Evolutionary conservation across 2,329 filamentous ascomycete species (phyloP), one percentile per base, ranked within the genome.

Genomic region (Diaporthe sp.): DNA sequence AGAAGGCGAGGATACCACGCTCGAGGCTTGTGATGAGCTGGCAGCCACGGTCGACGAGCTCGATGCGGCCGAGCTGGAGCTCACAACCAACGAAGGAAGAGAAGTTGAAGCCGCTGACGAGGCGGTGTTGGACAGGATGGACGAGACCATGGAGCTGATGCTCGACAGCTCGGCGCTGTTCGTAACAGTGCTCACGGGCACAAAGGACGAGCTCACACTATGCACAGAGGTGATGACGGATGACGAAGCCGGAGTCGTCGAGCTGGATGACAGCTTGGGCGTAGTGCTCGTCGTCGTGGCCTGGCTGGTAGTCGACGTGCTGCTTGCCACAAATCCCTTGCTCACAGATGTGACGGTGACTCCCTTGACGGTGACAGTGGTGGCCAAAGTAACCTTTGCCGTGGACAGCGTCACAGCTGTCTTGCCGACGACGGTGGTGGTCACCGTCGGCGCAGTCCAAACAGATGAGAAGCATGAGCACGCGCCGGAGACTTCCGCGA

Each of bases 391-490:
- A 3, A 52, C 50, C 52, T 68, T 74, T 12, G 68, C 73, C 4
- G 57, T 17, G 10, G 73, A 70, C 4, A 74, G 58, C n/a, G 73
- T 68, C 30, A 52, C 50, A 3, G 68, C 50, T 2, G 68, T 50
- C 40, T 57, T 58, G 5, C 38, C 73, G 0, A 19, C 15, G 17
- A 52, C 28, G 3, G 73, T 74, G 15, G 68, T 15, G 17, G 68
- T 74, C 13, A 38, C 52, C 0, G 73, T 54, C 9, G 68, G 68
- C 3, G 73, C 73, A 2, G 68, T 67, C 30, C 40, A 72, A 17
- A 28, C 57, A 1, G 73, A 33, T 4, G 69, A 45, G 22, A 74
- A 72, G 68, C 73, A 74, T 4, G 68, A 67, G 42, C 73, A 74
- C 0, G 68, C 73, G 3, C 40, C n/a, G 3, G 68, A 72, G 17